These are phyloP conservation scores for Rhodotorula babjevae DNA, from an alignment of 768 basidiomycete species.

Conservation along the genomic window DNA sequence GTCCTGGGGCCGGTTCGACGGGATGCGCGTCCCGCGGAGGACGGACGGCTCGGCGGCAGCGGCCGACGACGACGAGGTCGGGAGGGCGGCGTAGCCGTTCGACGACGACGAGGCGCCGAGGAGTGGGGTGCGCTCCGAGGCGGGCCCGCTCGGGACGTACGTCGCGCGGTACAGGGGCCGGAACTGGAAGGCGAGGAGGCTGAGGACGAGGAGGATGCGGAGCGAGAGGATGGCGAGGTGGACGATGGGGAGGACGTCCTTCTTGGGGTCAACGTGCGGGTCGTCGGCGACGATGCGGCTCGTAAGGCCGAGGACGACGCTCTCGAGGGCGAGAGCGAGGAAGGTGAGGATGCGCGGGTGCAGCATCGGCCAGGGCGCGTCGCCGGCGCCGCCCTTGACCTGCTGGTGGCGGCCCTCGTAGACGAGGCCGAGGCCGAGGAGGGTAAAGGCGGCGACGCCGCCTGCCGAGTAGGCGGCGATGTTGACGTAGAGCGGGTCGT, in stretches of 20 bases:
- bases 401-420: slow-evolving; percentile 65
- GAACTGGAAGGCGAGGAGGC: slow-evolving; percentile 33
- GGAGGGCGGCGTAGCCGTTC: slow-evolving; percentile 4
- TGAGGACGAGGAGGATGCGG: slow-evolving; percentile 34
- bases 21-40: slow-evolving; percentile 34
- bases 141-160: slow-evolving; percentile 11
- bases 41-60: not conserved
- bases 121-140: slow-evolving; percentile 26
- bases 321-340: slow-evolving; percentile 58
- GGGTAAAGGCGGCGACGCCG: slow-evolving; percentile 52
- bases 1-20: slow-evolving; percentile 50
- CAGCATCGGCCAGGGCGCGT: slow-evolving; percentile 53
- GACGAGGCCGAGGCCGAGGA: slow-evolving; percentile 54
- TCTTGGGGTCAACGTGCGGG: slow-evolving; percentile 27
- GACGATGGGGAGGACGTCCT: slow-evolving; percentile 52
- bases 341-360: slow-evolving; percentile 50
- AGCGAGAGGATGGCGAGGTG: slow-evolving; percentile 29
- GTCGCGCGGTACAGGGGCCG: slow-evolving; percentile 18
- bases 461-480: slow-evolving; percentile 90
- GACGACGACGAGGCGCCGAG: not conserved
- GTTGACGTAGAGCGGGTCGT: slow-evolving; percentile 86
- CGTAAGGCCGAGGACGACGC: slow-evolving; percentile 58
- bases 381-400: slow-evolving; percentile 61
- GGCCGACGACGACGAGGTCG: not conserved
- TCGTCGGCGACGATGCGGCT: slow-evolving; percentile 49